Evolutionary conservation across 2,329 filamentous ascomycete species (phyloP), one percentile per base, ranked within the genome.

Genomic region (Rugonectria rugulosa): DNA sequence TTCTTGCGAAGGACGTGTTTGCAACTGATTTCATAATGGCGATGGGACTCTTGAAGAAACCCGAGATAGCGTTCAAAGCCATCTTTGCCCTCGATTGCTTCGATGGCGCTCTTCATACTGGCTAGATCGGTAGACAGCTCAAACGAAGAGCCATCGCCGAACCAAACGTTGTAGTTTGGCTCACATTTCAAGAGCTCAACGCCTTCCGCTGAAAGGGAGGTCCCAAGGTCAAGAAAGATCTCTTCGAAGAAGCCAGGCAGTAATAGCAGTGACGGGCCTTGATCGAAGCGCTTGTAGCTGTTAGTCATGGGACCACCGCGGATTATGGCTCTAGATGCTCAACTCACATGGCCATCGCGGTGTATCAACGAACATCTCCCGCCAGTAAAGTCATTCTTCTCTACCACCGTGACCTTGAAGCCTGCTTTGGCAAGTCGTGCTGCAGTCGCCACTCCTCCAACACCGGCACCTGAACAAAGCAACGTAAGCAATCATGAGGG

Each of bases 81-180:
- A 41, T 84, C 86, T 52, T 83, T 85, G 8, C 89, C 89, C 66
- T 92, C 89, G 75, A 84, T 88, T n/a, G 81, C 81, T 77, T 91
- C 88, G 29, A 92, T 81, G 69, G 91, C 85, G 14, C 73, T 67
- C 71, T 90, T 90, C 88, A 92, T 91, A 42, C 78, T 76, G n/a
- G 83, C 78, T 32, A 89, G 76, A 67, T 92, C 88, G n/a, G 85
- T 87, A 5, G 84, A 86, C 23, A 90, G 76, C 58, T 82, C 78
- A 68, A 91, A 88, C 10, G 72, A 75, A 60, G 84, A 82, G 46
- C 85, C 86, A 69, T 91, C 89, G 12, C 84, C 78, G 68, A 91
- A 92, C 80, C 86, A 90, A 56, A 92, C 79, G 50, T 85, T 84
- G 77, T 92, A 92, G 69, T 92, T 92, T 1, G 88, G 87, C 44